Percentiles rank a stretch among this genome's conserved stretches.
Evolutionary conservation across 2,329 filamentous ascomycete species (phyloP).

Genomic region (Tolypocladium nubicola): DNA sequence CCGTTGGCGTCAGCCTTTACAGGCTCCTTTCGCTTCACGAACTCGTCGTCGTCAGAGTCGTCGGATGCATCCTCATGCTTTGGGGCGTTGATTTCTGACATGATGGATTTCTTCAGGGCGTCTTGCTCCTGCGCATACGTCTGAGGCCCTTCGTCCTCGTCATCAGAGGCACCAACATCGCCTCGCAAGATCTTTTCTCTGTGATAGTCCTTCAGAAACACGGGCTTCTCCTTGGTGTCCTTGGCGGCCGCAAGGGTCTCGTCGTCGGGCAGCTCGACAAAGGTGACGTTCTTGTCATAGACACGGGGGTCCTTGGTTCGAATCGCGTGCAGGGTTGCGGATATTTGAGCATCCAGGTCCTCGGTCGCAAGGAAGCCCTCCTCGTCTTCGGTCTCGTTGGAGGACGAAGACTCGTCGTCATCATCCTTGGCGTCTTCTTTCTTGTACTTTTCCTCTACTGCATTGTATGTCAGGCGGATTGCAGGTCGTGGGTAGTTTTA

Average conservation of each 20-base stretch:
- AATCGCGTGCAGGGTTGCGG: constrained; percentile 78
- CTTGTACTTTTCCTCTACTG: constrained; percentile 82
- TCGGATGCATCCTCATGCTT: constrained; percentile 31
- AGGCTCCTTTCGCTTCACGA: constrained; percentile 59
- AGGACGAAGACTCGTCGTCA: constrained; percentile 52
- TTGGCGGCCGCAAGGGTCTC: constrained; percentile 20
- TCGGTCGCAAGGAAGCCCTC: constrained; percentile 78
- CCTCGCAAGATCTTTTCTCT: constrained; percentile 77
- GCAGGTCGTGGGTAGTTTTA: constrained; percentile 5
- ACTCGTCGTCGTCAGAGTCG: constrained; percentile 52
- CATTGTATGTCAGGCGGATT: constrained; percentile 1
- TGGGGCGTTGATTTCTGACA: constrained; percentile 69
- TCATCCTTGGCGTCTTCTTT: constrained; percentile 33
- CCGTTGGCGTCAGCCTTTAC: constrained; percentile 28
- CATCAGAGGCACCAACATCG: constrained; percentile 46
- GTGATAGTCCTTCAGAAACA: constrained; percentile 85
- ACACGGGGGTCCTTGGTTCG: constrained; percentile 83
- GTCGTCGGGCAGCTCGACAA: constrained; percentile 60
- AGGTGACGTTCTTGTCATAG: constrained; percentile 70
- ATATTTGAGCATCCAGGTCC: constrained; percentile 76
- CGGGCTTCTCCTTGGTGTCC: constrained; percentile 66
- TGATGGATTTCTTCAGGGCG: constrained; percentile 63
- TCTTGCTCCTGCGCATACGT: constrained; percentile 89
- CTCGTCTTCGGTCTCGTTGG: constrained; percentile 81
- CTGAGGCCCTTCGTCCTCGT: constrained; percentile 44